A percentile compares a stretch with the other conserved stretches of the same genome.
phyloP scores from a whole-genome alignment of 352 stramenopile species.

The Elongisporangium senticosum region DNA sequence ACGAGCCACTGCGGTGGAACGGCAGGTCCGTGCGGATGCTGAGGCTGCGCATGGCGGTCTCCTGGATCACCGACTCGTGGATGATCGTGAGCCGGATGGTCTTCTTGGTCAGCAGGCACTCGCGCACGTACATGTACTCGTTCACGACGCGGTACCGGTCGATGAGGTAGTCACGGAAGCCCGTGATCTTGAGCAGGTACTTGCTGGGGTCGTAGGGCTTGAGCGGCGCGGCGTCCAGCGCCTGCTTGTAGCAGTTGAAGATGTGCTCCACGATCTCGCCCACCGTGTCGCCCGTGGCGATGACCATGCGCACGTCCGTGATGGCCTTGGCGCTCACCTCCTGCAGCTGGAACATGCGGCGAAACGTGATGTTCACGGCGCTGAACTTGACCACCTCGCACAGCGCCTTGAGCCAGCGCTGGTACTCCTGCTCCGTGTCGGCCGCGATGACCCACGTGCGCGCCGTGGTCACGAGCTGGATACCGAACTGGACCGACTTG shows the following conservation, averaged over 20 bases:
- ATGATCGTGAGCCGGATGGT: conserved; percentile 79
- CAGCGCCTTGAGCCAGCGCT: conserved; percentile 75
- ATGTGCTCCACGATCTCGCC: conserved; percentile 86
- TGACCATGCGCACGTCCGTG: conserved; percentile 83
- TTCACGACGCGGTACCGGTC: conserved; percentile 79
- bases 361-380: conserved; percentile 73
- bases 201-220: conserved; percentile 73
- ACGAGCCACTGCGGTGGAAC: conserved; percentile 14
- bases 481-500: conserved; percentile 61
- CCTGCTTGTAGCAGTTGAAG: conserved; percentile 85
- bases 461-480: conserved; percentile 70
- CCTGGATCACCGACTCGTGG: conserved; percentile 82
- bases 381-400: conserved; percentile 78
- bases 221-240: conserved; percentile 65
- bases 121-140: conserved; percentile 85
- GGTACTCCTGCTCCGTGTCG: conserved; percentile 69
- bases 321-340: conserved; percentile 81
- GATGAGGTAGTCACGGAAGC: conserved; percentile 83
- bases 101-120: conserved; percentile 84
- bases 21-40: conserved; percentile 67
- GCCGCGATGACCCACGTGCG: conserved; percentile 75
- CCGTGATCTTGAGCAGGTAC: conserved; percentile 83
- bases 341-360: conserved; percentile 78
- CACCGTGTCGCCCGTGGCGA: conserved; percentile 77
- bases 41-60: conserved; percentile 71